Base-by-base conservation (phyloP, 176 grass and related monocot genomes). In the Carex scoparia region DNA sequence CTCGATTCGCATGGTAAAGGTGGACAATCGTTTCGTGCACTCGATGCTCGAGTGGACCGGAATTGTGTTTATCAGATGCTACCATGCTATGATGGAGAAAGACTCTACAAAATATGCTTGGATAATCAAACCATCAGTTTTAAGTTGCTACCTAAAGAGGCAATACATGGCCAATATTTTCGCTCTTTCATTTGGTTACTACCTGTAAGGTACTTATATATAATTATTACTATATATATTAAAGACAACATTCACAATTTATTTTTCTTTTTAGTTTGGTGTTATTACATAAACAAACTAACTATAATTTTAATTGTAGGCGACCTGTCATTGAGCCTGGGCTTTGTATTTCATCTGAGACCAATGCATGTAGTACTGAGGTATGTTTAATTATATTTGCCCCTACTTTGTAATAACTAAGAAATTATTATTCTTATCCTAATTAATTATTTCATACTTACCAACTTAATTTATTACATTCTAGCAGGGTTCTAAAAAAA, bases 61-160 rank as follows among this genome's bases (percentile, higher is more conserved):
- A 57, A 70, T 19, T 86, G 40, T 65, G 3, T 86, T 11, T 59
- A 80, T 79, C 19, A 55, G 0, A 11, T 86, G 7, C 7, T 19
- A 46, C 2, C 2, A 1, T 86, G 84, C 27, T 65, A 54, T 14
- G n/a, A 86, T 38, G 84, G 84, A 33, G 18, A 65, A 19, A 46
- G 72, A 3, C 11, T 86, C 16, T 86, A 66, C 18, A 86, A 61
- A 3, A 67, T 86, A 31, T 54, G 11, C 10, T 33, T 86, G 42
- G 1, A 79, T 66, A 57, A 86, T 19, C 37, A 79, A 37, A 65
- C 59, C 0, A 69, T 69, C 4, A 69, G 31, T 14, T 69, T 69
- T 38, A 14, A 14, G 2, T 69, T 69, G 16, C 13, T 38, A 33
- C 4, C 38, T 40, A 40, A 40, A 40, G 38, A 69, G 2, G 32